Conservation (phyloP, 2,329 filamentous ascomycete genomes). For the Metarhizium brunneum region DNA sequence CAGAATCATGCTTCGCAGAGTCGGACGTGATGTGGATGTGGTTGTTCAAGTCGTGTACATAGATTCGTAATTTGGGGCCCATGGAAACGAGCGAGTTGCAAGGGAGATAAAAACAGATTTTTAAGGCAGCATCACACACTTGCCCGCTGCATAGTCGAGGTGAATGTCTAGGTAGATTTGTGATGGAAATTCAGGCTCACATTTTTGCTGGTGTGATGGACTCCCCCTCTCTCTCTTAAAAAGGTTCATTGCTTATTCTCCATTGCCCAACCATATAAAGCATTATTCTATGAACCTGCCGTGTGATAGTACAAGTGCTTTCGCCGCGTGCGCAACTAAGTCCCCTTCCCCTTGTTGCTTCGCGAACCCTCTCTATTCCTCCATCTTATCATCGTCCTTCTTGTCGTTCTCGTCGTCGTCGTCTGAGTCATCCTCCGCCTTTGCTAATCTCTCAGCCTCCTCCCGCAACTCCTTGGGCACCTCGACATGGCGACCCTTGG, state of each 20-base stretch:
- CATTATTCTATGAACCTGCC: conserved; percentile 26
- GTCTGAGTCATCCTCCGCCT: conserved; percentile 79
- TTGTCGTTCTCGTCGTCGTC: conserved; percentile 68
- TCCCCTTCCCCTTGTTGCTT: not conserved
- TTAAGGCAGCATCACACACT: not conserved
- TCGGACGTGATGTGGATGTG: conserved; percentile 4
- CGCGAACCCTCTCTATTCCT: conserved; percentile 52
- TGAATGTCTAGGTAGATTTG: not conserved
- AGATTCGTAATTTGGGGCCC: not conserved
- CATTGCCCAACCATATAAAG: conserved; percentile 12
- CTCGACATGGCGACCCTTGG: conserved; percentile 85
- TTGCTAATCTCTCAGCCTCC: conserved; percentile 87
- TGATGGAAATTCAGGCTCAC: too few species aligned
- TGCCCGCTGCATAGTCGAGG: not conserved
- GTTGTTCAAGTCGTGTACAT: not conserved
- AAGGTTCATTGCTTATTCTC: not conserved
- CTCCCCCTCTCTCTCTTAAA: not conserved
- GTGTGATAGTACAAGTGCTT: conserved; percentile 26
- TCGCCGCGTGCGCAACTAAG: conserved; percentile 4
- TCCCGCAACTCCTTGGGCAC: conserved; percentile 85
- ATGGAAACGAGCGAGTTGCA: not conserved
- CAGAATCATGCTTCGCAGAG: conserved; percentile 34
- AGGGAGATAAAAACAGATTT: not conserved
- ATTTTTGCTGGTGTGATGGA: too few species aligned
- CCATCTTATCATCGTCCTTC: conserved; percentile 72